A percentile compares a stretch with the other conserved stretches of the same genome.
phyloP scores from a whole-genome alignment of 1,284 basidiomycete genomes.

The Grifola frondosa region DNA sequence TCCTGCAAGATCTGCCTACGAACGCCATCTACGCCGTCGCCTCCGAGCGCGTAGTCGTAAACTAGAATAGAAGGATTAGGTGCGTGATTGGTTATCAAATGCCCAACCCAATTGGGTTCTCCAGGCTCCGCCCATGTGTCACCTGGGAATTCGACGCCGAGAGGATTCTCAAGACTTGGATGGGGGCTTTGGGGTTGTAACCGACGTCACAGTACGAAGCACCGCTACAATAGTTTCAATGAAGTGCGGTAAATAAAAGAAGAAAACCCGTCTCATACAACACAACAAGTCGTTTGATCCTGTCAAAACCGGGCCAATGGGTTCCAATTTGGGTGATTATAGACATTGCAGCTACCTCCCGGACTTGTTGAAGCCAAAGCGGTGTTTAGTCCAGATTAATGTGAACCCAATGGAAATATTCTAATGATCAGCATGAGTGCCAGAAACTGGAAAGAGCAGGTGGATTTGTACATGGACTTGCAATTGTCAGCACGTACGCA shows the following conservation, averaged over 20 bases:
- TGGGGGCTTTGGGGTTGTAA: slow-evolving; percentile 21
- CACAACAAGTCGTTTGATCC: slow-evolving; percentile 38
- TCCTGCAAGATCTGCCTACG: slow-evolving; percentile 34
- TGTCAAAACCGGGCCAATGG: slow-evolving; percentile 38
- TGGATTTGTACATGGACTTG: too few relatives aligned
- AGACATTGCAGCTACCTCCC: slow-evolving; percentile 12
- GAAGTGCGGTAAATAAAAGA: neutral
- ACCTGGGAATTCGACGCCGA: slow-evolving; percentile 44
- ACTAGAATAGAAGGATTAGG: slow-evolving; percentile 38
- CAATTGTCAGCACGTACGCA: too few relatives aligned
- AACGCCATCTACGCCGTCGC: slow-evolving; percentile 40
- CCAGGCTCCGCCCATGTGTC: slow-evolving; percentile 18
- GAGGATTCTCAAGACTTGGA: slow-evolving; percentile 38
- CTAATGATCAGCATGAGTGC: too few relatives aligned
- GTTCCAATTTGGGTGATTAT: slow-evolving; percentile 14
- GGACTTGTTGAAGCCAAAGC: too few relatives aligned
- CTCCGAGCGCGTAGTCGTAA: slow-evolving; percentile 49
- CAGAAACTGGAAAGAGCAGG: too few relatives aligned
- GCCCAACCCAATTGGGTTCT: slow-evolving; percentile 51
- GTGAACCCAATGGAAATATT: too few relatives aligned
- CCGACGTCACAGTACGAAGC: slow-evolving; percentile 49
- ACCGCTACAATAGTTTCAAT: slow-evolving; percentile 35
- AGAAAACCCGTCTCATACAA: slow-evolving; percentile 34
- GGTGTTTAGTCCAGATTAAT: too few relatives aligned
- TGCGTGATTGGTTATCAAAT: slow-evolving; percentile 42